phyloP scores from a whole-genome alignment of 768 basidiomycete species.

The Tricholoma sp. region DNA sequence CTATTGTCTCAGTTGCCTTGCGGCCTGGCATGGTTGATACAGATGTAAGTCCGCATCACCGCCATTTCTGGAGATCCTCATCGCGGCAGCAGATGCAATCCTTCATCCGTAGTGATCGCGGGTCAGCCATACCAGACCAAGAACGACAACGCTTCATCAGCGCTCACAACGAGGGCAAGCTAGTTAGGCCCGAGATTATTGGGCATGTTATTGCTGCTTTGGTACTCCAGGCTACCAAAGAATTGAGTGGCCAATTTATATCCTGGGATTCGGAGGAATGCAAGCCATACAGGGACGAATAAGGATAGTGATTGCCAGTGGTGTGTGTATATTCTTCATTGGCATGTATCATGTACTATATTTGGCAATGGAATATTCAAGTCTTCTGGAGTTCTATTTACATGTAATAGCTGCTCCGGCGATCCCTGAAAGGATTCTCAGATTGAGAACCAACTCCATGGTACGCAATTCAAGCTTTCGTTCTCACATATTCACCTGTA shows the following conservation, averaged over 20 bases:
- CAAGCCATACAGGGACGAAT: slow-evolving; percentile 38
- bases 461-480: background rate
- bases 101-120: slow-evolving; percentile 45
- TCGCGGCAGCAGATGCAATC: slow-evolving; percentile 61
- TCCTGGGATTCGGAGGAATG: slow-evolving; percentile 76
- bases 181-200: slow-evolving; percentile 69
- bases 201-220: slow-evolving; percentile 79
- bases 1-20: slow-evolving; percentile 66
- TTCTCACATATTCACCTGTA: background rate
- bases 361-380: background rate
- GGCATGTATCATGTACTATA: background rate
- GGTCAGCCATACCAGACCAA: slow-evolving; percentile 44
- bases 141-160: slow-evolving; percentile 57
- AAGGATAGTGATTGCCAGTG: slow-evolving; percentile 10
- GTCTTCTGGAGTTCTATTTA: background rate
- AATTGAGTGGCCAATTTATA: slow-evolving; percentile 72
- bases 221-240: slow-evolving; percentile 55
- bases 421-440: too few species aligned
- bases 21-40: slow-evolving; percentile 91
- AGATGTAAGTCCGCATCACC: slow-evolving; percentile 38
- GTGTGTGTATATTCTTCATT: background rate
- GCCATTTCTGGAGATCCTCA: background rate
- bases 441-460: background rate
- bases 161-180: slow-evolving; percentile 55
- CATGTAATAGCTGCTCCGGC: background rate